Base-by-base conservation (phyloP, 2,329 filamentous ascomycete species). In the Penicillium decumbens region DNA sequence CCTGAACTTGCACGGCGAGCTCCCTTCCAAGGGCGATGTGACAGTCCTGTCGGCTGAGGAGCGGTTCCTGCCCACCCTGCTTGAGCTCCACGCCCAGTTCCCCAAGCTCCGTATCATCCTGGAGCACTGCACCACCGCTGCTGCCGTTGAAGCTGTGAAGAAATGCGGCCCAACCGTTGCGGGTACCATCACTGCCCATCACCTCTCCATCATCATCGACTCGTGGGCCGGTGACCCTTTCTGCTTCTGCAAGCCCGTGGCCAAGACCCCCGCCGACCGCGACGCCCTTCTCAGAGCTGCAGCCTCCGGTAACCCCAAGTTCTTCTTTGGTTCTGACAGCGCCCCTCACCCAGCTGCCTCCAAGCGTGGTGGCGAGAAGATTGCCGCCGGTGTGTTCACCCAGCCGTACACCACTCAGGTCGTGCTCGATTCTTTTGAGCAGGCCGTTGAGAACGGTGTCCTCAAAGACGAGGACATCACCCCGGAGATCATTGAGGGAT, bases 1-100 rank as follows among this genome's bases (percentile, higher is more conserved):
- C n/a, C 78, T 95, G 37, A 96, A 96, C 72, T 76, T 97, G n/a
- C 91, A 97, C 68, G 92, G 91, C 57, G 92, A 96, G 44, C 57
- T 57, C 25, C 66, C 66, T 6, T 66, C 65, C 29, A 55, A 54
- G 25, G 66, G 64, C 10, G 66, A 68, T 42, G 74, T 80, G 51
- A 81, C 79, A 0, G 77, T 81, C 27, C 73, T 89, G 55, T 87
- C 85, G 60, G 85, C 85, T 18, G 87, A 91, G 69, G 79, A 83
- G 54, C 77, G 76, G 2, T 97, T 97, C 73, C 76, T 97, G 7
- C 91, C 91, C 0, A 92, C 85, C 0, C 77, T 96, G 29, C 76
- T 80, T 55, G 79, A 80, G 15, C 79, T 97, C 1, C 88, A 95
- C 63, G 71, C 78, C 20, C 77, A 77, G 24, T 96, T 95, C 68